phyloP scores from a whole-genome alignment of 305 asterid genomes.

The Rubia balearica region DNA sequence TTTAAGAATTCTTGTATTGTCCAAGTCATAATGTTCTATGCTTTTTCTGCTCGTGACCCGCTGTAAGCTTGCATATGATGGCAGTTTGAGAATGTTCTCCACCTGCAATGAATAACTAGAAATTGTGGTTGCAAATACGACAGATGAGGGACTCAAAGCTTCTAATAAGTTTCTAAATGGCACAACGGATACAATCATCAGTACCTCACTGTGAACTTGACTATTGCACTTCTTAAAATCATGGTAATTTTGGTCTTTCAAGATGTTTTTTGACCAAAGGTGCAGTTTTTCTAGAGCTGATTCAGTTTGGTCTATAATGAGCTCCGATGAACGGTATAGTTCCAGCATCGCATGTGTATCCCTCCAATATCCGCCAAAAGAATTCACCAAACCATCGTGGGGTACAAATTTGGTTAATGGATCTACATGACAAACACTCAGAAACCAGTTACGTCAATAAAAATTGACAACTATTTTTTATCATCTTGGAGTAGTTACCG shows the following conservation, averaged over 20 bases:
- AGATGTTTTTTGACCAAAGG: conserved; percentile 36
- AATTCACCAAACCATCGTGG: conserved; percentile 31
- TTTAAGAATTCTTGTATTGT: conserved; percentile 53
- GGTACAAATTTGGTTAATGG: conserved; percentile 34
- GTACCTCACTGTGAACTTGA: conserved; percentile 57
- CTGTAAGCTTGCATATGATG: conserved; percentile 53
- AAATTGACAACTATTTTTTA: neutral
- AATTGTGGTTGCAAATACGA: conserved; percentile 5
- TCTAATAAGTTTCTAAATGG: conserved; percentile 8
- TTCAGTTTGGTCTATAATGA: conserved; percentile 44
- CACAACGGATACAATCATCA: neutral
- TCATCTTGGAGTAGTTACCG: conserved; percentile 36
- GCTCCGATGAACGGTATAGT: conserved; percentile 58
- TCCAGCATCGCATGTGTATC: conserved; percentile 48
- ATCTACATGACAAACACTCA: conserved; percentile 34
- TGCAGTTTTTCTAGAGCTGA: conserved; percentile 39
- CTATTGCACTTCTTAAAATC: conserved; percentile 30
- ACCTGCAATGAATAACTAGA: conserved; percentile 44
- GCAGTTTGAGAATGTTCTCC: conserved; percentile 47
- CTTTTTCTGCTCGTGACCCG: conserved; percentile 49
- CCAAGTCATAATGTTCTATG: conserved; percentile 52
- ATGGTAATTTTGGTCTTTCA: conserved; percentile 37
- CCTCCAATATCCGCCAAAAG: conserved; percentile 33
- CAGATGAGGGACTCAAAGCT: neutral
- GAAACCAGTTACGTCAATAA: neutral